These are phyloP conservation scores for Blastomyces parvus DNA, from an alignment of 2,329 filamentous ascomycete genomes.

Conservation along the genomic window DNA sequence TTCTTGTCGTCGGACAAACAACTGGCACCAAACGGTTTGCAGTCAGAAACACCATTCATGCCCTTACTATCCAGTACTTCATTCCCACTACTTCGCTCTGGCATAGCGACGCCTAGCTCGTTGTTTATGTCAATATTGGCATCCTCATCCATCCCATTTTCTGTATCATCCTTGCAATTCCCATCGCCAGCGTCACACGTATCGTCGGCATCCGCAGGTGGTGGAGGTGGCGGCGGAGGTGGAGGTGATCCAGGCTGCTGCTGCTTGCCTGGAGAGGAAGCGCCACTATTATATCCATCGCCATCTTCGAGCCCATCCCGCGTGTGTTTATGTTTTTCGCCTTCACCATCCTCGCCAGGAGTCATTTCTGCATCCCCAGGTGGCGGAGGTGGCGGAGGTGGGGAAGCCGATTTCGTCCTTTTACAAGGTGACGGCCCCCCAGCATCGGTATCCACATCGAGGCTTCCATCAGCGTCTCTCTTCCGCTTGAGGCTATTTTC, in stretches of 20 bases:
- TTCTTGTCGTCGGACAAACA: background rate
- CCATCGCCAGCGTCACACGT: slow-evolving; percentile 15
- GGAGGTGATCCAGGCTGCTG: slow-evolving; percentile 18
- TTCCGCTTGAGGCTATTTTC: slow-evolving; percentile 51
- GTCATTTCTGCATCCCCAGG: slow-evolving; percentile 18
- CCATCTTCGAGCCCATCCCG: slow-evolving; percentile 17
- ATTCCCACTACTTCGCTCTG: background rate
- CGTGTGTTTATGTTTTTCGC: slow-evolving; percentile 17
- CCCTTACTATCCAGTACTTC: background rate
- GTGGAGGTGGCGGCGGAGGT: slow-evolving; percentile 25
- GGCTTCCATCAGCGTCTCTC: slow-evolving; percentile 41
- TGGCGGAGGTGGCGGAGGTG: slow-evolving; percentile 29
- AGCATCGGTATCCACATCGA: slow-evolving; percentile 29
- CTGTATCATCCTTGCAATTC: slow-evolving; percentile 13
- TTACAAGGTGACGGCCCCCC: slow-evolving; percentile 45
- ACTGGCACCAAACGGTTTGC: background rate
- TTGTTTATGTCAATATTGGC: background rate
- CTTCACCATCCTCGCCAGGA: slow-evolving; percentile 3
- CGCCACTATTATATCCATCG: slow-evolving; percentile 16
- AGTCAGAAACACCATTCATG: background rate
- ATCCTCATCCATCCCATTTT: slow-evolving; percentile 3
- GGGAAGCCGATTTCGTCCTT: slow-evolving; percentile 41
- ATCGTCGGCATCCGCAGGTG: slow-evolving; percentile 21
- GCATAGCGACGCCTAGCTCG: background rate
- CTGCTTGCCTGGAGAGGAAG: slow-evolving; percentile 16